Base-by-base conservation (phyloP, 2,329 filamentous ascomycete species). In the Microsporum canis region DNA sequence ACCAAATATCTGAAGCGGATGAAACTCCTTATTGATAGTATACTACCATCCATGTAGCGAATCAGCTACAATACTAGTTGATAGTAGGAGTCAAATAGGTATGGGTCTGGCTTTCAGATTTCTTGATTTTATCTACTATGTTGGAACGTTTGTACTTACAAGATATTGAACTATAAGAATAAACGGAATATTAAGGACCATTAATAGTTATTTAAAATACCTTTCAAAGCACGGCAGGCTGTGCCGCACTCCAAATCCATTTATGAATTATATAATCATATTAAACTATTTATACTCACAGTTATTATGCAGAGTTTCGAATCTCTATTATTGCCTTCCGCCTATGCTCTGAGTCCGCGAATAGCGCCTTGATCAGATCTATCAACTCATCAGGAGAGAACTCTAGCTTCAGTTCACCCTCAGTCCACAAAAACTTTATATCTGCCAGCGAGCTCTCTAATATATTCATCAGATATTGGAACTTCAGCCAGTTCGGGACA, bases 381-480 rank as follows among this genome's bases (percentile, higher is more conserved):
- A 84, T 75, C 6, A 87, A 79, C 68, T 87, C 84, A 38, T 84
- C 82, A 2, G 75, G 75, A 29, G 78, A 78, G 72, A 86, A 86
- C 67, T 86, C 84, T 60, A 85, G 69, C 63, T 79, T 80, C 66
- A 87, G 67, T 69, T 84, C 84, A n/a, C 82, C 82, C 65, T 87
- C 83, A 2, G 77, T 78, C 84, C 84, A 87, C 49, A 86, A 70
- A 64, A 81, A 86, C 67, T 81, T 84, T 72, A 87, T 86, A 67
- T 87, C 84, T 23, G 82, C 84, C 14, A 87, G 72, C 57, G 79
- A 83, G 60, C 81, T 81, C 60, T 86, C 84, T 59, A 87, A 69
- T 51, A 87, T 84, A 65, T 86, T 84, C 47, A 79, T 74, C 59
- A 87, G 69, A 66, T 86, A 86, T 68, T 85, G 83, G 68, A 86